Evolutionary conservation across 352 stramenopile genomes (phyloP).

Genomic region (Phytophthora pseudosyringae): DNA sequence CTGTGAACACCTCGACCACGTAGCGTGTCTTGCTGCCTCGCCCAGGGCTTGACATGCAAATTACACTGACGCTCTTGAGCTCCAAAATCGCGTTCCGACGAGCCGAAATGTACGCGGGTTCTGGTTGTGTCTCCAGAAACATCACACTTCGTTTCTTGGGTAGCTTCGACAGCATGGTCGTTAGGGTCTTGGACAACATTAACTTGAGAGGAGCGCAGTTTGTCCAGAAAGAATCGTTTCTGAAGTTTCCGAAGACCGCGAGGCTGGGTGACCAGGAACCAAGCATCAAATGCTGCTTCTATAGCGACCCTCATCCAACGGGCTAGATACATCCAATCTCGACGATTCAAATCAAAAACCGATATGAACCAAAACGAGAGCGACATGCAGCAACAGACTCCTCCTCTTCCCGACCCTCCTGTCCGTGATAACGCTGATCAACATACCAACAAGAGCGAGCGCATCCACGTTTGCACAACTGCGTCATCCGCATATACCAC

Average conservation of each 20-base stretch:
- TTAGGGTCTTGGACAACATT: neutral
- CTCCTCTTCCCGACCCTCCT: no score
- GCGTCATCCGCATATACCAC: no score
- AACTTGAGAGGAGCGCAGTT: neutral
- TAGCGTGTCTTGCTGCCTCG: slow-evolving; percentile 4
- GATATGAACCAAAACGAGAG: no score
- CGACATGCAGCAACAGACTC: no score
- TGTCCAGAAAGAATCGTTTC: neutral
- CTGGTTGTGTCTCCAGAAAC: slow-evolving; percentile 2
- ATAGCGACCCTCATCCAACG: no score
- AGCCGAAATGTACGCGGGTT: slow-evolving; percentile 14
- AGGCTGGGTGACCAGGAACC: no score
- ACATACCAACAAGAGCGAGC: no score
- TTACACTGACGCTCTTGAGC: slow-evolving; percentile 7
- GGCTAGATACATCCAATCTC: no score
- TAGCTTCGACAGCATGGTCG: slow-evolving; percentile 16
- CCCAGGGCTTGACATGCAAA: slow-evolving; percentile 6
- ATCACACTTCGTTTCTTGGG: slow-evolving; percentile 15
- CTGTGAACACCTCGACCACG: slow-evolving; percentile 12
- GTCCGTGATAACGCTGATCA: no score
- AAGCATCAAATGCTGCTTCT: neutral
- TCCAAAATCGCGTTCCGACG: slow-evolving; percentile 10
- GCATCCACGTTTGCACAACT: no score
- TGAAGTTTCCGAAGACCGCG: neutral
- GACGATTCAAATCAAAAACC: no score